phyloP scores from a whole-genome alignment of 495 filamentous ascomycete genomes.

The Hypoxylon cercidicola region DNA sequence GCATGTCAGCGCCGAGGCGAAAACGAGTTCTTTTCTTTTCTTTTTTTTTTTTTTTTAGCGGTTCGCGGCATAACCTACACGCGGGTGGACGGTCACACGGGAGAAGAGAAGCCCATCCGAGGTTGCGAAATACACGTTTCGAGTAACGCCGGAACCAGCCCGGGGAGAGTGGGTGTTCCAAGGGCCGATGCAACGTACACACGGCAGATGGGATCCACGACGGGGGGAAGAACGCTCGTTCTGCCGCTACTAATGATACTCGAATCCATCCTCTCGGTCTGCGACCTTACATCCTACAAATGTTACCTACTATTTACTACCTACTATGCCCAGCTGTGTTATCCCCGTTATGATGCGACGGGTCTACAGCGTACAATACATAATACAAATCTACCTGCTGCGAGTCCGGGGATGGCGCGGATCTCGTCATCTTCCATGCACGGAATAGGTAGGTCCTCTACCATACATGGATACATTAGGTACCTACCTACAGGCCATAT shows the following conservation, averaged over 20 bases:
- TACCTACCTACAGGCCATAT: neutral
- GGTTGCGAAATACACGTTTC: slow-evolving; percentile 15
- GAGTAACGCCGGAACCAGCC: slow-evolving; percentile 8
- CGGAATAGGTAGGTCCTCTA: slow-evolving; percentile 15
- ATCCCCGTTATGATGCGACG: no score
- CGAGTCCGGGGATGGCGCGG: slow-evolving; percentile 14
- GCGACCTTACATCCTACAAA: neutral
- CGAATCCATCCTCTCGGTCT: slow-evolving; percentile 7
- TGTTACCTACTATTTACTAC: neutral
- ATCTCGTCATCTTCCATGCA: slow-evolving; percentile 15
- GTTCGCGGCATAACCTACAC: slow-evolving; percentile 4
- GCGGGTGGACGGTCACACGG: slow-evolving; percentile 7
- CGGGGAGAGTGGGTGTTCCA: neutral
- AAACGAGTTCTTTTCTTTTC: neutral
- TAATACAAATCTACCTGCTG: slow-evolving; percentile 12
- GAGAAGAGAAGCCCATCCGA: slow-evolving; percentile 9
- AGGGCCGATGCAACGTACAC: neutral
- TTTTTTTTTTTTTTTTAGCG: no score
- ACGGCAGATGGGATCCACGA: neutral
- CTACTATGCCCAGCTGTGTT: neutral
- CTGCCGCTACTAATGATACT: neutral
- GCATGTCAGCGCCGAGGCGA: slow-evolving; percentile 25
- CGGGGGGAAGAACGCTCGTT: neutral
- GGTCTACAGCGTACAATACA: neutral
- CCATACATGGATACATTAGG: neutral